A percentile compares a stretch with the other conserved stretches of the same genome.
phyloP scores from a whole-genome alignment of 2,329 filamentous ascomycete genomes.

The Colletotrichum tanaceti region DNA sequence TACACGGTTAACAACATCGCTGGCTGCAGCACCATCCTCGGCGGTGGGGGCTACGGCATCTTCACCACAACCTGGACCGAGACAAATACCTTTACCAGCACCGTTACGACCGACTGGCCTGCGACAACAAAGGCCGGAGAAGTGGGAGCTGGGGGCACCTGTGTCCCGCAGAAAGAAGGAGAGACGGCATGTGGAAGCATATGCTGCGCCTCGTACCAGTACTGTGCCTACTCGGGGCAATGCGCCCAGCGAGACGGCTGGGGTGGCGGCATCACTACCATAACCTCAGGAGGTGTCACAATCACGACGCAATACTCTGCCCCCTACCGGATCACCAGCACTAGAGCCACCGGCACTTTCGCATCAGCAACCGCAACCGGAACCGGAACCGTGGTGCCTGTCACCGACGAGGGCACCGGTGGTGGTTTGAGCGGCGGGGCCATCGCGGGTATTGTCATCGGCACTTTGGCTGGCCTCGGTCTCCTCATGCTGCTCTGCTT shows the following conservation, averaged over 20 bases:
- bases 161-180: conserved; percentile 62
- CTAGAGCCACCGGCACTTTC: conserved; percentile 63
- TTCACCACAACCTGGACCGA: conserved; percentile 71
- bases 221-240: conserved; percentile 69
- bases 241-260: conserved; percentile 62
- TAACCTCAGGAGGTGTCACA: conserved; percentile 58
- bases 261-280: conserved; percentile 51
- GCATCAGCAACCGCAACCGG: conserved; percentile 66
- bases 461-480: conserved; percentile 73
- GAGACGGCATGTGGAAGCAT: conserved; percentile 74
- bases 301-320: conserved; percentile 67
- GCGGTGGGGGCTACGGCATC: conserved; percentile 49
- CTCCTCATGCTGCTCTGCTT: conserved; percentile 78
- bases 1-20: conserved; percentile 63
- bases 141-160: conserved; percentile 53
- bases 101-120: conserved; percentile 61
- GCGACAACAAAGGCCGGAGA: conserved; percentile 54
- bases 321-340: conserved; percentile 64
- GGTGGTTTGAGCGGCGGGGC: conserved; percentile 74
- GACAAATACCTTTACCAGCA: conserved; percentile 70
- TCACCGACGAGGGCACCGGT: conserved; percentile 49
- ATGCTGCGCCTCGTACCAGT: conserved; percentile 78
- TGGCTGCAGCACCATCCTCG: conserved; percentile 57
- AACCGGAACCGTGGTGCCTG: conserved; percentile 60
- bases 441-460: conserved; percentile 85